Evolutionary conservation across 805 yeast species (phyloP).

Genomic region (Barnettozyma siamensis): DNA sequence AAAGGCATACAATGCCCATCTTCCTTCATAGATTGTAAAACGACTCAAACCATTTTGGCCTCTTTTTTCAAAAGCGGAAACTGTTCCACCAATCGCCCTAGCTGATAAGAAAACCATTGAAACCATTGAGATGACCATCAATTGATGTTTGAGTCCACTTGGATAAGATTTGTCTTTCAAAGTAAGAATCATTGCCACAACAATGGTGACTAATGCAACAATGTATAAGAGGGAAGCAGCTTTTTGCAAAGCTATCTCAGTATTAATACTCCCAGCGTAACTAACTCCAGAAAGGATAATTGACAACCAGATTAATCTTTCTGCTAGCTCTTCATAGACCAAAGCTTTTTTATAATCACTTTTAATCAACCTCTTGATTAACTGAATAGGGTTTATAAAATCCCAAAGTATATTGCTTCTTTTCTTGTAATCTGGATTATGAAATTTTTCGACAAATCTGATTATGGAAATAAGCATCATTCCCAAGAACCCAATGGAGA

Average conservation of each 20-base stretch:
- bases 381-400: not conserved
- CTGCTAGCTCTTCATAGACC: conserved; percentile 2
- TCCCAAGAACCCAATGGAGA: conserved; percentile 7
- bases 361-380: not conserved
- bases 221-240: conserved; percentile 1
- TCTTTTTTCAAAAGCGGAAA: not conserved
- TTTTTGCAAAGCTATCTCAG: not conserved
- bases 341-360: conserved; percentile 3
- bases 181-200: not conserved
- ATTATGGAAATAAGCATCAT: conserved; percentile 2
- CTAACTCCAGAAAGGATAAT: conserved; percentile 4
- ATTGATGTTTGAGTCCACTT: not conserved
- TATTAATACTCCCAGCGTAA: not conserved
- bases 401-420: not conserved
- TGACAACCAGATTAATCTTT: conserved; percentile 1
- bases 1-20: conserved; percentile 4
- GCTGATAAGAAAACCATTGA: not conserved
- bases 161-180: not conserved
- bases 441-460: conserved; percentile 3
- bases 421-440: conserved; percentile 4
- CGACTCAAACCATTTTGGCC: conserved; percentile 2
- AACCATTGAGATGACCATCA: not conserved
- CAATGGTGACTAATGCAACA: not conserved
- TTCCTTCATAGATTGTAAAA: conserved; percentile 6
- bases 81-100: conserved; percentile 1